phyloP scores from a whole-genome alignment of 495 filamentous ascomycete species.

The Chaetomidium leptoderma region DNA sequence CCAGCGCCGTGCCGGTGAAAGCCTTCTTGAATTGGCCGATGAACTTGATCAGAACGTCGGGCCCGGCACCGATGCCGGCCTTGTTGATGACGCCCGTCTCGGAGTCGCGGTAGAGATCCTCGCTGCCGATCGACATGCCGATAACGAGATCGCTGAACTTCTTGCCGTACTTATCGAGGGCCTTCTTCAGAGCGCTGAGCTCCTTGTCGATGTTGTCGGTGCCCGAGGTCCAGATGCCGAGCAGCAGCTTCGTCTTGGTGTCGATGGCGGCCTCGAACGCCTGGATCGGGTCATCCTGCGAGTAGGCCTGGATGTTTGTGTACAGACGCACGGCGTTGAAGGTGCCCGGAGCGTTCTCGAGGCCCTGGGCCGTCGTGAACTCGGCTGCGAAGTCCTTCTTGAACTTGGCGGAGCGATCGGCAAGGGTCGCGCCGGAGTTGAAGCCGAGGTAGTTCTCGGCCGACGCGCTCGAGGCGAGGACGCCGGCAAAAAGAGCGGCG shows the following conservation, averaged over 20 bases:
- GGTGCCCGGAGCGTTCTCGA: conserved; percentile 40
- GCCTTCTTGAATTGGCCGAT: conserved; percentile 47
- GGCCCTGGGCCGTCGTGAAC: conserved; percentile 44
- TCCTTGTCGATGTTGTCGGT: conserved; percentile 45
- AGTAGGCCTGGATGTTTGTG: conserved; percentile 53
- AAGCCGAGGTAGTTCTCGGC: conserved; percentile 45
- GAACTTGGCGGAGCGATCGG: conserved; percentile 47
- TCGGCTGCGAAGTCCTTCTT: conserved; percentile 43
- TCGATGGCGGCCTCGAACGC: conserved; percentile 53
- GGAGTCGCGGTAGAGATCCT: conserved; percentile 52
- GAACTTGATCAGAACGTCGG: conserved; percentile 41
- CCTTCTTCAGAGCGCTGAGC: conserved; percentile 44
- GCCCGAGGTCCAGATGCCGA: conserved; percentile 52
- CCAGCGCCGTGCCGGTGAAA: conserved; percentile 30
- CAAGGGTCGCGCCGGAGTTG: conserved; percentile 46
- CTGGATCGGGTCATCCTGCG: conserved; percentile 41
- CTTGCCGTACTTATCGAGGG: conserved; percentile 41
- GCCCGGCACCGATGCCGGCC: conserved; percentile 40
- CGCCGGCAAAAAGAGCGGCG: conserved; percentile 27
- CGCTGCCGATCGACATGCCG: conserved; percentile 49
- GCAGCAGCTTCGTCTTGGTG: conserved; percentile 47
- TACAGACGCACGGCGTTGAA: conserved; percentile 50
- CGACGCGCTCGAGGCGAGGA: conserved; percentile 32
- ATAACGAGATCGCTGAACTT: conserved; percentile 46
- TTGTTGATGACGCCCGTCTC: conserved; percentile 42